Base-by-base conservation (phyloP, 129 eudicot genomes). In the Escallonia herrerae region DNA sequence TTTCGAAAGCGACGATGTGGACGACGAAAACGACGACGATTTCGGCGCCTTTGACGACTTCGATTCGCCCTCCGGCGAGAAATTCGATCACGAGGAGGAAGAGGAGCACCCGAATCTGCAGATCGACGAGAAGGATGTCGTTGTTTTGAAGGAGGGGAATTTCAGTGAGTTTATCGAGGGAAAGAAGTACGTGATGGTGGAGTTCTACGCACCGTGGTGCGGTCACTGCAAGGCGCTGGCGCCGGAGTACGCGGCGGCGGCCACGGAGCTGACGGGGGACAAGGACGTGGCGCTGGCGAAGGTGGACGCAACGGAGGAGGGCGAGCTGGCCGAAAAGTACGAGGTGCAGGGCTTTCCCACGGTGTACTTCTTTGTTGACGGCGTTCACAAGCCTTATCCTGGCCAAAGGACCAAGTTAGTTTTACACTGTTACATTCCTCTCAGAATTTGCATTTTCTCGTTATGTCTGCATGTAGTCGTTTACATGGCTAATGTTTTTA, bases 181-280 rank as follows among this genome's bases (percentile, higher is more conserved):
- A 15, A 87, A 87, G 22, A 73, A 74, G 80, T 82, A 78, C 42
- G 97, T 91, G 71, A 82, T 91, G 90, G 97, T 91, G 73, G 97
- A 91, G 82, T 91, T 91, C 15, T 91, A 91, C 40, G 97, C 97
- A 39, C 96, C 96, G 11, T 91, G 97, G 97, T 91, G 97, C 45
- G 96, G 97, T 5, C 97, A 91, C 54, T 91, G 97, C 59, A 63
- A 87, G 74, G 73, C 83, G 5, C 61, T 91, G 67, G 96, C 97
- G 60, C 97, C 97, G 51, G 97, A 91, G 85, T 91, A 87, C 51
- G 96, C 97, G 5, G 97, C 95, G 7, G 97, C 97, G 4, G 97
- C 97, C 0, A 87, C 95, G 11, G 90, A 77, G 78, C 72, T 91
- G 76, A 83, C 67, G 63, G 85, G 57, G 8, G 85, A 76, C 46